Conservation (phyloP, 371 early-diverging fungal genomes). For the Gilbertella persicaria region DNA sequence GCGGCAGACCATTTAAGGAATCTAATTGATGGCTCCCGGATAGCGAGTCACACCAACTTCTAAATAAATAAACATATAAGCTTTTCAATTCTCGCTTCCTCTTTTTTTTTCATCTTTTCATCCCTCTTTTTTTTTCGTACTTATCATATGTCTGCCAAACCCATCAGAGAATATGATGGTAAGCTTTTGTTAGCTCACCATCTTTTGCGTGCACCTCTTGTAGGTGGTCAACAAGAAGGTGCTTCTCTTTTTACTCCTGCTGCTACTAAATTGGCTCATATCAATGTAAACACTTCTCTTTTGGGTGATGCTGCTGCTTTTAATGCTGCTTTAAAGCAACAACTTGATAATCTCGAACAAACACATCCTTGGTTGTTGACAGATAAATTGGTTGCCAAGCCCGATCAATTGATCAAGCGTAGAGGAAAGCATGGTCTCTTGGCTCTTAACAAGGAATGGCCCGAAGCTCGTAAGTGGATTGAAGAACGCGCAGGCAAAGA, state of each 20-base stretch:
- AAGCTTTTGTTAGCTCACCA: constrained; percentile 91
- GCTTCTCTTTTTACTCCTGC: constrained; percentile 70
- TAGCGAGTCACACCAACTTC: constrained; percentile 11
- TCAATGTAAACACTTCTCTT: constrained; percentile 71
- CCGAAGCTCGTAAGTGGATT: constrained; percentile 88
- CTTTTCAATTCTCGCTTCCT: constrained; percentile 6
- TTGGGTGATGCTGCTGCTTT: constrained; percentile 49
- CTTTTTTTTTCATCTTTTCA: background rate
- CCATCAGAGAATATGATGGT: constrained; percentile 97
- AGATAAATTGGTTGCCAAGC: constrained; percentile 91
- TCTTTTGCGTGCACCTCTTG: constrained; percentile 73
- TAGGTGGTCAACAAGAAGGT: constrained; percentile 38
- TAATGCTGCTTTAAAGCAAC: constrained; percentile 61
- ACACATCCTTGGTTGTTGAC: constrained; percentile 86
- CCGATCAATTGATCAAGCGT: constrained; percentile 97
- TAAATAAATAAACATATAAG: constrained; percentile 6
- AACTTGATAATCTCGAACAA: constrained; percentile 70
- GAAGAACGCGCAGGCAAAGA: constrained; percentile 81
- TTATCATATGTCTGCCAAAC: constrained; percentile 88
- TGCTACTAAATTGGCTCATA: constrained; percentile 77
- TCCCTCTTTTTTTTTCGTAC: background rate
- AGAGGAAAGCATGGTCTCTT: constrained; percentile 95
- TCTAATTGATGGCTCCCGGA: constrained; percentile 1
- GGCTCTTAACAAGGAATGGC: constrained; percentile 88
- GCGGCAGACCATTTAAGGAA: constrained; percentile 28